phyloP scores from a whole-genome alignment of 1,284 basidiomycete genomes.

The Gomphus bonarii region DNA sequence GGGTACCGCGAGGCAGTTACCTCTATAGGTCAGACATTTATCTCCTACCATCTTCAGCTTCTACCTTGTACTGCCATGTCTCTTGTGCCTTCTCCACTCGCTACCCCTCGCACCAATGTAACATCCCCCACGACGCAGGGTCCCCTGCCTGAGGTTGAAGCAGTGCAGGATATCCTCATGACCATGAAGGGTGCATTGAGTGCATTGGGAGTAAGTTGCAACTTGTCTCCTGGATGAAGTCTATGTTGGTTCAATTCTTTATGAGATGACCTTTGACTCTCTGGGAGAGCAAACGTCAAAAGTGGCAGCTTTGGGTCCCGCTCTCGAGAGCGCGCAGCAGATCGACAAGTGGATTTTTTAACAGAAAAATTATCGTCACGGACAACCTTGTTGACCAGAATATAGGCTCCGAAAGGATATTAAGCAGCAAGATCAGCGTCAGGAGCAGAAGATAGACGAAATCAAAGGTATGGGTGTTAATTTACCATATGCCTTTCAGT shows the following conservation, averaged over 20 bases:
- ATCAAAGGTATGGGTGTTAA: constrained; percentile 29
- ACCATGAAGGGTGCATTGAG: constrained; percentile 21
- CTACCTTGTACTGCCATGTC: neutral
- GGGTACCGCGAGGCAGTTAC: constrained; percentile 4
- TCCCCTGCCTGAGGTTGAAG: constrained; percentile 16
- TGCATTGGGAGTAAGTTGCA: constrained; percentile 17
- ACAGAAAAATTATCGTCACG: neutral
- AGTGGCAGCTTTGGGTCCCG: constrained; percentile 23
- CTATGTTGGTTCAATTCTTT: neutral
- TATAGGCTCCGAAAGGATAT: constrained; percentile 34
- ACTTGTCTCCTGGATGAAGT: neutral
- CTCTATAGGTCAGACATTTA: neutral
- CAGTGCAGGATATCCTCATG: constrained; percentile 18
- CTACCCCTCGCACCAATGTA: constrained; percentile 5
- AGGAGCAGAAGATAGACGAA: constrained; percentile 34
- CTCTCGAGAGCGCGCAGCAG: constrained; percentile 20
- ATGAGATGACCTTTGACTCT: constrained; percentile 24
- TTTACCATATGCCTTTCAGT: neutral
- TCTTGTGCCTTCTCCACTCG: neutral
- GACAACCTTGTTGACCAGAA: neutral
- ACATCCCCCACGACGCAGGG: constrained; percentile 12
- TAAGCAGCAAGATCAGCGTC: constrained; percentile 29
- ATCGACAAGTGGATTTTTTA: constrained; percentile 18
- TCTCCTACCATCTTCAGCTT: neutral
- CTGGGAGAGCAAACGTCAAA: constrained; percentile 25